Conservation (phyloP, 2,329 filamentous ascomycete species). For the Alternaria alternata region DNA sequence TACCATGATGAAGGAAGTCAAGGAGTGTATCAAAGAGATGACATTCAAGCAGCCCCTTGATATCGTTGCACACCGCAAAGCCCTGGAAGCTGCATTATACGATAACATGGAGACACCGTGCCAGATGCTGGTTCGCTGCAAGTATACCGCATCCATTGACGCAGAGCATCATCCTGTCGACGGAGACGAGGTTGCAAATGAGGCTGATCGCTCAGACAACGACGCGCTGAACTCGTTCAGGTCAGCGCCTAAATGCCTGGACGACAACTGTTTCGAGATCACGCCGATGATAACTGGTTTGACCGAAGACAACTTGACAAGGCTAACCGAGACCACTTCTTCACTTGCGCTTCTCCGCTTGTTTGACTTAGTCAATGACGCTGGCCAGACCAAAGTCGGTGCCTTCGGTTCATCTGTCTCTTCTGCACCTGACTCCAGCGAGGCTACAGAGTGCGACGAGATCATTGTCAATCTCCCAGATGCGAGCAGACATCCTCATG, state of each 20-base stretch:
- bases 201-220: not conserved
- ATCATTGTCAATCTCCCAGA: not conserved
- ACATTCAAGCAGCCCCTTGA: not conserved
- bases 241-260: not conserved
- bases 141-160: not conserved
- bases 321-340: no score
- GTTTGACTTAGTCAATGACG: not conserved
- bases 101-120: conserved; percentile 13
- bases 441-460: not conserved
- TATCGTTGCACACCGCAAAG: not conserved
- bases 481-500: not conserved
- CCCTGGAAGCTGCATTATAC: conserved; percentile 10
- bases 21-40: not conserved
- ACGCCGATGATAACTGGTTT: not conserved
- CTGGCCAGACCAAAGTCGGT: not conserved
- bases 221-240: not conserved
- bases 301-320: not conserved
- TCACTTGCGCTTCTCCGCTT: not conserved
- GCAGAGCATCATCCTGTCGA: conserved; percentile 1
- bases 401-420: not conserved
- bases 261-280: conserved; percentile 2
- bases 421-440: not conserved
- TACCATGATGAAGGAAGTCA: no score
- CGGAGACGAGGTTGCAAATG: not conserved
- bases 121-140: conserved; percentile 8